A percentile compares a stretch with the other conserved stretches of the same genome.
These are phyloP conservation scores for Tricholoma bakamatsutake DNA, from an alignment of 768 basidiomycete genomes.

Conservation along the genomic window DNA sequence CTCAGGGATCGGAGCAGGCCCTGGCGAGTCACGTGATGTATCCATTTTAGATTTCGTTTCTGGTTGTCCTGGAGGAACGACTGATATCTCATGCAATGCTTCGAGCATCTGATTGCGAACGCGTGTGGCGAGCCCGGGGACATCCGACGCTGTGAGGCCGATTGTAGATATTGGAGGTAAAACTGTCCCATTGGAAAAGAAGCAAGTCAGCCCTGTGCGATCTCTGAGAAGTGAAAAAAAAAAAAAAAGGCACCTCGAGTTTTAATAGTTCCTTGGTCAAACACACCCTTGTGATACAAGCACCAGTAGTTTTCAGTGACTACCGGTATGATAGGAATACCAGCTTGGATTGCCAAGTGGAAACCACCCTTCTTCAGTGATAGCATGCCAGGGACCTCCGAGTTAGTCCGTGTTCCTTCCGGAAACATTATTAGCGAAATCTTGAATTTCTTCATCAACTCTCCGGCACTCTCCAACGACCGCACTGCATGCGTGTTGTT, in stretches of 20 bases:
- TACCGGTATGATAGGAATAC: constrained; percentile 87
- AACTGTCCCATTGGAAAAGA: constrained; percentile 44
- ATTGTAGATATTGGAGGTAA: constrained; percentile 83
- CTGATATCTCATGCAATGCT: constrained; percentile 73
- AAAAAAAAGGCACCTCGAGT: constrained; percentile 63
- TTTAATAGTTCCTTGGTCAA: constrained; percentile 71
- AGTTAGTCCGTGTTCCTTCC: constrained; percentile 85
- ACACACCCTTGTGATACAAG: constrained; percentile 72
- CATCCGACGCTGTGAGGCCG: constrained; percentile 66
- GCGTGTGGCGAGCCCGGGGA: constrained; percentile 54
- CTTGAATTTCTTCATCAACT: constrained; percentile 63
- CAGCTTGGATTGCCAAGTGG: constrained; percentile 88
- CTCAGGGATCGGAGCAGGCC: not conserved
- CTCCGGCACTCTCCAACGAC: constrained; percentile 72
- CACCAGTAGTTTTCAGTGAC: constrained; percentile 93
- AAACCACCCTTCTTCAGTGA: constrained; percentile 99
- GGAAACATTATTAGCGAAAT: constrained; percentile 93
- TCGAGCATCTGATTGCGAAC: constrained; percentile 79
- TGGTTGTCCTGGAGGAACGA: constrained; percentile 25
- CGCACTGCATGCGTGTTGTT: constrained; percentile 69
- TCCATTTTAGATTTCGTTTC: constrained; percentile 6
- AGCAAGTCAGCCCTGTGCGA: not conserved
- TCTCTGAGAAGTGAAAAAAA: not conserved
- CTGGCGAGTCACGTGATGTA: constrained; percentile 7
- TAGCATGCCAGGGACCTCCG: constrained; percentile 58